These are phyloP conservation scores for Aureobasidium vineae DNA, from an alignment of 2,329 filamentous ascomycete species.

Conservation along the genomic window DNA sequence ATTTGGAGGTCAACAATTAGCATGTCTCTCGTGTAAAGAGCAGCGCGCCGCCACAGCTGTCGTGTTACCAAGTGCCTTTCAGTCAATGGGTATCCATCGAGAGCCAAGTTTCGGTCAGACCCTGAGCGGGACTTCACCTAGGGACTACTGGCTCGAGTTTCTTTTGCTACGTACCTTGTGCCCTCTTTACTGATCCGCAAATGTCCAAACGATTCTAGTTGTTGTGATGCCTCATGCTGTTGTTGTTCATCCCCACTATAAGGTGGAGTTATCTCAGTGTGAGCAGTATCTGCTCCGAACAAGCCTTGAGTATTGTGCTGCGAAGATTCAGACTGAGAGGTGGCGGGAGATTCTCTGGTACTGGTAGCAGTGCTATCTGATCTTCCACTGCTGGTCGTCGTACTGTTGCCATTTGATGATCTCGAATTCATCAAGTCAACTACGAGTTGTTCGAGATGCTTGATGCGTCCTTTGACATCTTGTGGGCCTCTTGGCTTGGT, in stretches of 20 bases:
- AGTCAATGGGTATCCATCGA: no score
- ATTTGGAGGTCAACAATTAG: background rate
- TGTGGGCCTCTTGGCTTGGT: slow-evolving; percentile 36
- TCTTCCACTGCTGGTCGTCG: background rate
- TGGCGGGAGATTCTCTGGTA: background rate
- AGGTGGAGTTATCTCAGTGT: background rate
- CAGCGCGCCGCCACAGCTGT: background rate
- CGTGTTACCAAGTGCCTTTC: background rate
- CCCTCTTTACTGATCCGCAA: slow-evolving; percentile 75
- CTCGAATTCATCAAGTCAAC: slow-evolving; percentile 40
- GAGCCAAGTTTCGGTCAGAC: background rate
- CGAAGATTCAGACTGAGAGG: background rate
- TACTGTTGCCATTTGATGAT: background rate
- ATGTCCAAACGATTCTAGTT: slow-evolving; percentile 68
- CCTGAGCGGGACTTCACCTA: background rate
- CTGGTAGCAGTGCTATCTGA: background rate
- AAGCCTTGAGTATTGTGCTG: background rate
- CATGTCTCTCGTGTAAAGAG: background rate
- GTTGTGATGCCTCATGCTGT: slow-evolving; percentile 46
- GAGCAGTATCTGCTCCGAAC: background rate
- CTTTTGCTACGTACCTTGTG: slow-evolving; percentile 42
- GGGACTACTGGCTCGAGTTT: background rate
- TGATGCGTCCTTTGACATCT: slow-evolving; percentile 40
- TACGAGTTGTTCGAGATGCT: slow-evolving; percentile 39
- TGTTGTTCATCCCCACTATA: slow-evolving; percentile 33